Evolutionary conservation across 371 early-diverging fungal species (phyloP), one percentile per base, ranked within the genome.

Genomic region (Apophysomyces variabilis): DNA sequence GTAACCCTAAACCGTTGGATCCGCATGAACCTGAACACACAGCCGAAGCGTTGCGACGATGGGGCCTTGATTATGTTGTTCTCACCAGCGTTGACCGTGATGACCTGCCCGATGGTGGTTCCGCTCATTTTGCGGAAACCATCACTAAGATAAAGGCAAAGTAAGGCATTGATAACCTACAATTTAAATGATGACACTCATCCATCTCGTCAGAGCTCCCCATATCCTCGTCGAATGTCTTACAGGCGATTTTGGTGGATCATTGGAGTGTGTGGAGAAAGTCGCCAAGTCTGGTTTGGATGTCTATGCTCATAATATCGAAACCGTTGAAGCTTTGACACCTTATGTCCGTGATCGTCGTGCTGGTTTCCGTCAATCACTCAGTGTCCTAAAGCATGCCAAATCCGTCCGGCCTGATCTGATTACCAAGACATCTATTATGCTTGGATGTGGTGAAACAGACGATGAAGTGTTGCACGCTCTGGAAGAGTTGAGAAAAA

Each of bases 221-320:
- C 85, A 95, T 61, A 95, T 98, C 47, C 79, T 97, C 60, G 95
- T 99, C 26, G 99, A 99, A 79, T 96, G 96, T 73, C 82, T 99
- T 66, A 97, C 97, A 14, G 97, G 98, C 61, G 99, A 99, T 76
- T 97, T 95, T 74, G 88, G 85, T 64, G 98, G 98, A 7, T 83
- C 91, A 32, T 75, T 95, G 38, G 83, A 86, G 38, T 79, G 86
- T 44, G 95, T 96, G 38, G 89, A 87, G 35, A 86, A 76, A 4
- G 96, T 99, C 5, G 97, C 97, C 1, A 70, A 65, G 16, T 95
- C 95, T 14, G 98, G 98, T 16, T 75, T 98, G 72, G 97, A 99
- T 77, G 99, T 99, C 6, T 99, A 95, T 79, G 99, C 99, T 11
- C 99, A 99, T 84, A 99, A 99, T 69, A 90, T 99, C 60, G 99